Evolutionary conservation across 495 filamentous ascomycete genomes (phyloP), one percentile per base, ranked within the genome.

Genomic region (Penicillium dipodomyicola): DNA sequence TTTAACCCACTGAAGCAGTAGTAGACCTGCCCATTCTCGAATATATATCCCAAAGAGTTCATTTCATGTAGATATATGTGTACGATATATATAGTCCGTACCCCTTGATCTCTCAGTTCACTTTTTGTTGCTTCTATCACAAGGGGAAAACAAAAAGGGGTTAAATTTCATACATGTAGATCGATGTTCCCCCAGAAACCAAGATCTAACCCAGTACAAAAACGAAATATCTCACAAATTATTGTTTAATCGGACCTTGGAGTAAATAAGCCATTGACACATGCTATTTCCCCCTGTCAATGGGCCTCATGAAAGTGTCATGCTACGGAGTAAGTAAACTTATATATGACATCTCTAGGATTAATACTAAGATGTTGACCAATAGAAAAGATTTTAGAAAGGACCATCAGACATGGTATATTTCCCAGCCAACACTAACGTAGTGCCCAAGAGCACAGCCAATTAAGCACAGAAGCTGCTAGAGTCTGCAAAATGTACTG

Each of bases 401-500:
- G 6, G 5, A 37, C 2, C 15, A 17, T 43, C 12, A 17, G 7
- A 5, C n/a, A 19, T 30, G 11, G 17, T 41, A 46, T 48, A n/a
- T 19, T 17, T 17, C 33, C 41, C 22, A 11, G 7, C 15, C 39
- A 47, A 52, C 52, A 64, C 29, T 60, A 56, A 39, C 61, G 58
- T 43, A 65, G 49, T 15, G 48, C 52, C 59, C 50, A 66, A 37
- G 72, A 73, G 56, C 67, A 71, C 23, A 55, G 61, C 22, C 66
- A 51, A 60, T 78, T 77, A 10, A 74, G 20, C 8, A 66, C 19
- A 35, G 60, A 73, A n/a, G 63, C 62, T 17, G 50, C 68, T 10
- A 77, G 43, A 19, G 71, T 58, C 60, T 79, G 68, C 2, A 71
- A 19, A 43, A 79, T 70, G 61, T 73, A 79, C 11, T 47, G 54